Percentiles rank a stretch among this genome's conserved stretches.
These are phyloP conservation scores for sunflower (Helianthus annuus) DNA, from an alignment of 129 eudicot species.

Conservation along the genomic window DNA sequence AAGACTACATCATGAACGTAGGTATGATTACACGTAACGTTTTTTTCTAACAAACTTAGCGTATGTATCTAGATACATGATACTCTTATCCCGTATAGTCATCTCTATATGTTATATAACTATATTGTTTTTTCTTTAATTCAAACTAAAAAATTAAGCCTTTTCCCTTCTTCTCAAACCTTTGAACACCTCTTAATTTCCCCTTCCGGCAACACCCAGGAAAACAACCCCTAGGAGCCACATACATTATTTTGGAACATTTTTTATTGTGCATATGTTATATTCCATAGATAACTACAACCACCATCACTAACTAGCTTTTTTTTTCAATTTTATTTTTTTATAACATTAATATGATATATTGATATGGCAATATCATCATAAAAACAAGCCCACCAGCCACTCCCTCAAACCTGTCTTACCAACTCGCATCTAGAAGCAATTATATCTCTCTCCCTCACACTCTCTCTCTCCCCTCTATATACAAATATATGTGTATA, in stretches of 20 bases:
- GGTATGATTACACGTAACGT: too few relatives aligned
- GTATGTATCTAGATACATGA: too few relatives aligned
- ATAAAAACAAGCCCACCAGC: slow-evolving; percentile 63
- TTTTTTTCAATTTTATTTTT: neutral
- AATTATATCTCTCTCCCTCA: slow-evolving; percentile 28
- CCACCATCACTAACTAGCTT: slow-evolving; percentile 18
- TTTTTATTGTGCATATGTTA: neutral
- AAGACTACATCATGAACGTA: too few relatives aligned
- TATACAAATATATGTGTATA: neutral
- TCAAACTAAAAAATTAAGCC: too few relatives aligned
- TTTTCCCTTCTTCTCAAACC: too few relatives aligned
- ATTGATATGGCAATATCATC: slow-evolving; percentile 34
- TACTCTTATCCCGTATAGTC: too few relatives aligned
- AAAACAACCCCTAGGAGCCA: neutral
- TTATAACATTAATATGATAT: slow-evolving; percentile 15
- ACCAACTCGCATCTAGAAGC: slow-evolving; percentile 99
- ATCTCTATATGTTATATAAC: too few relatives aligned
- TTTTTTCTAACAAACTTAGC: too few relatives aligned
- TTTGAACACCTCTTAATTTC: too few relatives aligned
- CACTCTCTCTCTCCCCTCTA: slow-evolving; percentile 24
- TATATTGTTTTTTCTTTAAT: too few relatives aligned
- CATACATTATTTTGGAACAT: neutral
- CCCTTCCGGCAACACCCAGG: neutral
- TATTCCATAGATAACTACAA: slow-evolving; percentile 9
- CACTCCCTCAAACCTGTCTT: slow-evolving; percentile 84